Conservation (phyloP, 176 grass and related monocot genomes). For the Oryza brachyantha region DNA sequence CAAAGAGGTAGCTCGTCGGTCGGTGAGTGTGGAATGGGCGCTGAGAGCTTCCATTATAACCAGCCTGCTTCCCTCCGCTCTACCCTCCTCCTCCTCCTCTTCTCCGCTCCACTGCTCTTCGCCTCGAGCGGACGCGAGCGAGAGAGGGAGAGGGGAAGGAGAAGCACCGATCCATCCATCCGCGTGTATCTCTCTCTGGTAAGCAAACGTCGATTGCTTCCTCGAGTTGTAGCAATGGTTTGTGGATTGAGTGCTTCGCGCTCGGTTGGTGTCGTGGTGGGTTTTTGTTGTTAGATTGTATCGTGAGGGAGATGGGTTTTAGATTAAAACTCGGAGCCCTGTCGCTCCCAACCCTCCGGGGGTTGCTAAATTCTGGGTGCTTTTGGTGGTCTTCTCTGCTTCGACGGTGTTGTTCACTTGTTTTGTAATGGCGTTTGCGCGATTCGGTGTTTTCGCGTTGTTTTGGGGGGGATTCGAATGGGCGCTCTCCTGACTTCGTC, state of each 20-base stretch:
- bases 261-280: not conserved
- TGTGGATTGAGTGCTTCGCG: not conserved
- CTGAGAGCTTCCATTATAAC: not conserved
- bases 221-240: not conserved
- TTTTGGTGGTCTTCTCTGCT: not conserved
- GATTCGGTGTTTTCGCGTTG: not conserved
- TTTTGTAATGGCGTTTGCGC: not conserved
- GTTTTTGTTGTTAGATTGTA: not conserved
- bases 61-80: not conserved
- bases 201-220: not conserved
- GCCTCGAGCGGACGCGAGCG: no score
- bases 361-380: not conserved
- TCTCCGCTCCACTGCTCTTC: not conserved
- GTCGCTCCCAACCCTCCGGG: not conserved
- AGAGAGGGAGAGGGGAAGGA: not conserved
- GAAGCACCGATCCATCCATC: not conserved
- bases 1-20: accelerated
- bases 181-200: not conserved
- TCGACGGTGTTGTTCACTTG: not conserved
- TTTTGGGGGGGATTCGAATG: not conserved
- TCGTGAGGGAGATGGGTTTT: not conserved
- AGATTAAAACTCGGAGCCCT: not conserved
- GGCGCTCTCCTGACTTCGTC: not conserved
- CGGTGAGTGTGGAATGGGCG: not conserved
- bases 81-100: not conserved